Conservation (phyloP, 2,329 filamentous ascomycete species). For the Paramyrothecium roridum region DNA sequence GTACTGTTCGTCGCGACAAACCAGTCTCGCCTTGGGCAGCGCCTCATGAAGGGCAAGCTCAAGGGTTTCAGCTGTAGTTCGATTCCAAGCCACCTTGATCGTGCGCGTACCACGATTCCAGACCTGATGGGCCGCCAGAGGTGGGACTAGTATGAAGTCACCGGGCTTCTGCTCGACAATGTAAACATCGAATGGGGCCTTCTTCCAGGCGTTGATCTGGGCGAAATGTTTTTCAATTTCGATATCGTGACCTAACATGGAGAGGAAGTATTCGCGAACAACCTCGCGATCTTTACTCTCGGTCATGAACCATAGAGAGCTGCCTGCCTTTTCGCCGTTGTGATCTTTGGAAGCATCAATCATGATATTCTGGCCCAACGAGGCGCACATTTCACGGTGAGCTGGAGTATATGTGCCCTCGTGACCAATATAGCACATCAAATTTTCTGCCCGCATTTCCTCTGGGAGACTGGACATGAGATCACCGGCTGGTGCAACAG, state of each 20-base stretch:
- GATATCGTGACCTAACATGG: conserved; percentile 90
- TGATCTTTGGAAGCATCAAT: conserved; percentile 78
- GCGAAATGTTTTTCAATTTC: conserved; percentile 97
- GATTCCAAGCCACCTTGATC: conserved; percentile 97
- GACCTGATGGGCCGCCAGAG: conserved; percentile 91
- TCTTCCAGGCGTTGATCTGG: conserved; percentile 92
- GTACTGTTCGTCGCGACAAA: conserved; percentile 97
- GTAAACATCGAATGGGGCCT: conserved; percentile 88
- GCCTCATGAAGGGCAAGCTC: conserved; percentile 84
- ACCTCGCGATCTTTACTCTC: conserved; percentile 88
- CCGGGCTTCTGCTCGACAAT: conserved; percentile 87
- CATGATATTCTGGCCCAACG: conserved; percentile 96
- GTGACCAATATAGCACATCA: conserved; percentile 98
- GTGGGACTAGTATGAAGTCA: conserved; percentile 91
- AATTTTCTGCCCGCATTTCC: conserved; percentile 88
- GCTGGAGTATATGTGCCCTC: conserved; percentile 96
- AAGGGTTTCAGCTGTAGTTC: conserved; percentile 87
- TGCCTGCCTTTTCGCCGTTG: conserved; percentile 76
- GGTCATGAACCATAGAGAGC: conserved; percentile 98
- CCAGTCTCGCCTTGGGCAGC: conserved; percentile 80
- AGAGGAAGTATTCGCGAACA: conserved; percentile 91
- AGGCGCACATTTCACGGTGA: conserved; percentile 97
- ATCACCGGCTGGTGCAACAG: conserved; percentile 74
- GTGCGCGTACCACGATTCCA: conserved; percentile 97
- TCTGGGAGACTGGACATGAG: conserved; percentile 88